A percentile compares a stretch with the other conserved stretches of the same genome.
Conservation (phyloP, 2,329 filamentous ascomycete species). For the Paraphaeosphaeria sporulosa region DNA sequence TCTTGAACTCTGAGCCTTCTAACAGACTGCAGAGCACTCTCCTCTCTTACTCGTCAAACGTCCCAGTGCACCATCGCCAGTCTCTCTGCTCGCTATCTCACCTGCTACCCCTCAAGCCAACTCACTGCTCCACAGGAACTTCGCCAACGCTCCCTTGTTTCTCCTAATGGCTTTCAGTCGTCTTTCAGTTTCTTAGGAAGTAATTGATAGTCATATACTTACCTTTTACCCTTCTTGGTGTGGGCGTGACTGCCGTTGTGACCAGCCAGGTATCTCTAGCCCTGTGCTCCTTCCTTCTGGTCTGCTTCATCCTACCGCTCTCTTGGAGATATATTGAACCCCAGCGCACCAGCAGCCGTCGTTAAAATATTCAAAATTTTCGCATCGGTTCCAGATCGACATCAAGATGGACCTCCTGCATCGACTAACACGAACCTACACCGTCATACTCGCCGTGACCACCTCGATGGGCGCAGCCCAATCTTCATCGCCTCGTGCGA, state of each 20-base stretch:
- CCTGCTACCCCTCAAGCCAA: neutral
- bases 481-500: slow-evolving; percentile 5
- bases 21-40: neutral
- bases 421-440: neutral
- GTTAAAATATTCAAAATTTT: neutral
- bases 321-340: neutral
- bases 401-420: neutral
- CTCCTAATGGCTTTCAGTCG: neutral
- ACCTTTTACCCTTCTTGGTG: neutral
- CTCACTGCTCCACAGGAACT: neutral
- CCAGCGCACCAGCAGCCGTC: neutral
- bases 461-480: neutral
- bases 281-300: neutral
- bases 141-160: neutral
- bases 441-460: neutral
- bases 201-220: neutral
- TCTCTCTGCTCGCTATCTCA: neutral
- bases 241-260: neutral
- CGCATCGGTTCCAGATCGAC: neutral
- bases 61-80: neutral
- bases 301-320: neutral
- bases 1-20: neutral
- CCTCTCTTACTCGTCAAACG: neutral
- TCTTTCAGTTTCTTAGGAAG: neutral
- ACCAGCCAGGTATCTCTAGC: neutral